Evolutionary conservation across 495 filamentous ascomycete genomes (phyloP).

Genomic region (Neurospora pannonica): DNA sequence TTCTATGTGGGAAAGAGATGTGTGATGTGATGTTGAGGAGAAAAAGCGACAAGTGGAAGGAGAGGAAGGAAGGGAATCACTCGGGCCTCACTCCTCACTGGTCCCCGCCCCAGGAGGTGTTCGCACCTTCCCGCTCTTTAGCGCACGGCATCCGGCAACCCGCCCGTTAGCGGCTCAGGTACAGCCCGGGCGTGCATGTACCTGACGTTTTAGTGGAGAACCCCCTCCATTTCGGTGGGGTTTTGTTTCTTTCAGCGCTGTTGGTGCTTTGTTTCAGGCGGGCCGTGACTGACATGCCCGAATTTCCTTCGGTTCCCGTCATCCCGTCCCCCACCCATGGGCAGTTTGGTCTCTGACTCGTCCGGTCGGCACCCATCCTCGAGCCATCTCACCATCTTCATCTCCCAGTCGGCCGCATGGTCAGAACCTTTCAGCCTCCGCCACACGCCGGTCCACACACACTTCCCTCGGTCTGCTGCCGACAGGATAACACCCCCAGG

Average conservation of each 20-base stretch:
- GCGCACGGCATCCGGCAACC: constrained; percentile 2
- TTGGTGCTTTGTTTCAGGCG: background rate
- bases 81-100: constrained; percentile 1
- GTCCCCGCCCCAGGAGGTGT: constrained; percentile 1
- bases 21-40: background rate
- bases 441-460: background rate
- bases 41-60: constrained; percentile 1
- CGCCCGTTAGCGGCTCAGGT: background rate
- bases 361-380: background rate
- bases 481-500: background rate
- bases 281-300: background rate
- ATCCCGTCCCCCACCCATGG: background rate
- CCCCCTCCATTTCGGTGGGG: background rate
- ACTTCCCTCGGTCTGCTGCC: background rate
- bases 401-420: background rate
- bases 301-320: background rate
- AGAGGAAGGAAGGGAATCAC: background rate
- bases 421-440: background rate
- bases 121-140: constrained; percentile 16
- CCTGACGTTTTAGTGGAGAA: background rate
- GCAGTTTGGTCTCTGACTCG: background rate
- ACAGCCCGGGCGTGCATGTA: background rate
- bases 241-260: background rate
- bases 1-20: background rate
- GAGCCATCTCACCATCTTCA: background rate